Percentiles rank a stretch among this genome's conserved stretches.
phyloP scores from a whole-genome alignment of 345 rosid genomes.

The Alliaria petiolata region DNA sequence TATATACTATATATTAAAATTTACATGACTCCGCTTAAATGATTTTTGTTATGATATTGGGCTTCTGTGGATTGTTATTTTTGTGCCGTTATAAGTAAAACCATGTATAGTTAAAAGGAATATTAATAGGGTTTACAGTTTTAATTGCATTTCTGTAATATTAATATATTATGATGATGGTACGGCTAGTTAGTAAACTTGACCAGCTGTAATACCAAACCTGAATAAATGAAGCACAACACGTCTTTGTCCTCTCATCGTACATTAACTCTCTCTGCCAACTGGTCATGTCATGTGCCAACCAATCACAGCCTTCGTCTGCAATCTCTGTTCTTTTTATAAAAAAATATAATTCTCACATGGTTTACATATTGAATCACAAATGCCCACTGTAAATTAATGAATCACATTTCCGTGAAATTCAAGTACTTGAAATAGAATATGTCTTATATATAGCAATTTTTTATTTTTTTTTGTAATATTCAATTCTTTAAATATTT shows the following conservation, averaged over 20 bases:
- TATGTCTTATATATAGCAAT: not conserved
- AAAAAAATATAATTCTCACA: not conserved
- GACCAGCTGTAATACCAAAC: constrained; percentile 21
- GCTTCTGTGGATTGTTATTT: not conserved
- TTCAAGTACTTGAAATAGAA: not conserved
- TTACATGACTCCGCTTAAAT: not conserved
- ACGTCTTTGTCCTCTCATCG: constrained; percentile 22
- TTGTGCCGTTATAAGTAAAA: not conserved
- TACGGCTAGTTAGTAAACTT: not conserved
- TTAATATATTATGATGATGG: not conserved
- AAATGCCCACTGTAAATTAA: not conserved
- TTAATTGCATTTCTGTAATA: not conserved
- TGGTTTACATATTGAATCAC: not conserved
- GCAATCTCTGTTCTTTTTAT: not conserved
- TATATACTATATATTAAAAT: no score
- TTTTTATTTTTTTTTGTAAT: no score
- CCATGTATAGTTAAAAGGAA: not conserved
- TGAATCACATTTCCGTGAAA: not conserved
- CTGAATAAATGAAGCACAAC: constrained; percentile 20
- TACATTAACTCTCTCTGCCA: constrained; percentile 15
- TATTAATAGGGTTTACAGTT: not conserved
- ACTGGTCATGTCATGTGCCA: constrained; percentile 22
- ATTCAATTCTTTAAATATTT: no score
- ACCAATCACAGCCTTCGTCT: constrained; percentile 18
- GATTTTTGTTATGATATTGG: not conserved